Conservation (phyloP, 1,139 yeast genomes). For the Zygosaccharomyces pseudobailii region DNA sequence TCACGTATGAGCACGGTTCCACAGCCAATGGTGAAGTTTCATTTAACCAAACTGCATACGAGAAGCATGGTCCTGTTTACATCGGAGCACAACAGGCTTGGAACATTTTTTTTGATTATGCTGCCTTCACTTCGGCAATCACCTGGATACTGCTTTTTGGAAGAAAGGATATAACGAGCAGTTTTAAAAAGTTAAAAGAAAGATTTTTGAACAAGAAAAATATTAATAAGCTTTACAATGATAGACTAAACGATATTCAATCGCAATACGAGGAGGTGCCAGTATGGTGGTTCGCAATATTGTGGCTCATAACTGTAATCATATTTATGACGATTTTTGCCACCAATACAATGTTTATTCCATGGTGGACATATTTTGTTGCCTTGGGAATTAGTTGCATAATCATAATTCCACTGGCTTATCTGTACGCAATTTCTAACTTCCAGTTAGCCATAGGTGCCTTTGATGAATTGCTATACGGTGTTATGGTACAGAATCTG, state of each 20-base stretch:
- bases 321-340: conserved; percentile 33
- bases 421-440: conserved; percentile 47
- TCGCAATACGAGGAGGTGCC: conserved; percentile 42
- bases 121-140: conserved; percentile 46
- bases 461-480: conserved; percentile 47
- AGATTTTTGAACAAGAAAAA: conserved; percentile 2
- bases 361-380: conserved; percentile 44
- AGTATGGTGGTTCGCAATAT: conserved; percentile 37
- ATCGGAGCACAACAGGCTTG: conserved; percentile 46
- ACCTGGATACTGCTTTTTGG: conserved; percentile 38
- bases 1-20: conserved; percentile 30
- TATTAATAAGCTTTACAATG: conserved; percentile 28
- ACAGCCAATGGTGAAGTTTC: conserved; percentile 17
- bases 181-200: conserved; percentile 1
- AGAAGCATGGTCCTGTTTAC: conserved; percentile 37
- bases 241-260: conserved; percentile 41
- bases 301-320: no score
- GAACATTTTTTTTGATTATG: conserved; percentile 50
- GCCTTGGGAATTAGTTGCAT: conserved; percentile 43
- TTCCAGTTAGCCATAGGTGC: conserved; percentile 51
- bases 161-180: neutral
- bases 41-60: conserved; percentile 40
- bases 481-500: conserved; percentile 40
- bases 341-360: conserved; percentile 44
- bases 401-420: conserved; percentile 47